A percentile compares a stretch with the other conserved stretches of the same genome.
Conservation (phyloP, 2,329 filamentous ascomycete species). For the Aspergillus persii region DNA sequence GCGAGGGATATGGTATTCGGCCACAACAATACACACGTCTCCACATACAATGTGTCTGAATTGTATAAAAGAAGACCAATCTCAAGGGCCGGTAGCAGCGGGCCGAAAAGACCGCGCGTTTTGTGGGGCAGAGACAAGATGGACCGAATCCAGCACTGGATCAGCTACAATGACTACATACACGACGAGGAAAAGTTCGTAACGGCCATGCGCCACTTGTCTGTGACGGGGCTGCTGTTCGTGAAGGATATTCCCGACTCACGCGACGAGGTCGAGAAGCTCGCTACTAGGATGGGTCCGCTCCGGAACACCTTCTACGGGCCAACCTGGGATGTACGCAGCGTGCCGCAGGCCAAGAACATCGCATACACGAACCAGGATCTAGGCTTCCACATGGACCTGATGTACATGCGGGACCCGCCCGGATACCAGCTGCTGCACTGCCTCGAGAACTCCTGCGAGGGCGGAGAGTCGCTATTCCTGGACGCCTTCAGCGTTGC, state of each 20-base stretch:
- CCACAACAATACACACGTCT: constrained; percentile 43
- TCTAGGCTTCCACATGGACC: constrained; percentile 88
- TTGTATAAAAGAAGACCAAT: constrained; percentile 13
- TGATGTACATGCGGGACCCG: constrained; percentile 78
- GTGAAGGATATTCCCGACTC: constrained; percentile 70
- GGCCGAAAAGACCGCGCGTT: constrained; percentile 26
- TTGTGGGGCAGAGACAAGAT: constrained; percentile 41
- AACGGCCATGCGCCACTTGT: constrained; percentile 61
- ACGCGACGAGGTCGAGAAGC: constrained; percentile 62
- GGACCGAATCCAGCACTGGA: constrained; percentile 49
- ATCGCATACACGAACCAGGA: constrained; percentile 83
- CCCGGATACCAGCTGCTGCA: constrained; percentile 86
- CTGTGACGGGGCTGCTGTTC: constrained; percentile 71
- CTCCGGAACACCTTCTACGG: constrained; percentile 90
- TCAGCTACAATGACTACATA: constrained; percentile 74
- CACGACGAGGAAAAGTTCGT: constrained; percentile 56
- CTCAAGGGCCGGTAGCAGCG: constrained; percentile 16
- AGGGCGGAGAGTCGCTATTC: constrained; percentile 84
- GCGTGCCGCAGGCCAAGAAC: constrained; percentile 79
- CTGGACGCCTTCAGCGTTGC: constrained; percentile 69
- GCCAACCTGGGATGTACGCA: constrained; percentile 82
- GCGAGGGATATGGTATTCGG: constrained; percentile 50
- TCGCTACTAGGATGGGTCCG: constrained; percentile 71
- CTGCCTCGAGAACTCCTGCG: constrained; percentile 75
- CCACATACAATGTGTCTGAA: constrained; percentile 25